Conservation (phyloP, 805 yeast genomes). For the Candida ascalaphidarum region DNA sequence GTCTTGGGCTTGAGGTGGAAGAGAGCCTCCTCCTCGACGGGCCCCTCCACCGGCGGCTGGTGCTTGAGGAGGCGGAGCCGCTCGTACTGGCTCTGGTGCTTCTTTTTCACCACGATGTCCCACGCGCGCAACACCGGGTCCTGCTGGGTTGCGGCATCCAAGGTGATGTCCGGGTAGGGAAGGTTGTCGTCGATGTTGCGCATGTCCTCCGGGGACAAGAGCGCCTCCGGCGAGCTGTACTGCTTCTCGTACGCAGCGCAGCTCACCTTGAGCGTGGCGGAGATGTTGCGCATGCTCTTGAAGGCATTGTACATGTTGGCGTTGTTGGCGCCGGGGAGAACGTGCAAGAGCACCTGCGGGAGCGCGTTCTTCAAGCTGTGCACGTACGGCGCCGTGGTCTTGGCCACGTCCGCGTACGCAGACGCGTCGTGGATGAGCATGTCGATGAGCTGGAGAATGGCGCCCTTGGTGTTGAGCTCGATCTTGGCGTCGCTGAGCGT, state of each 20-base stretch:
- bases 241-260: conserved; percentile 13
- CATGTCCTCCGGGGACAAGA: conserved; percentile 28
- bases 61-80: conserved; percentile 31
- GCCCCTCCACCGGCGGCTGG: conserved; percentile 13
- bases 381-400: conserved; percentile 29
- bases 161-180: conserved; percentile 24
- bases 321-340: conserved; percentile 27
- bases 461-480: conserved; percentile 55
- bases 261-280: conserved; percentile 25
- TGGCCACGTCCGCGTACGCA: conserved; percentile 23
- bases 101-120: conserved; percentile 37
- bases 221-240: conserved; percentile 18
- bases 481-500: conserved; percentile 38
- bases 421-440: conserved; percentile 39
- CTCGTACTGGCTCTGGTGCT: conserved; percentile 45
- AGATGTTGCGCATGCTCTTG: conserved; percentile 26
- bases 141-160: conserved; percentile 12
- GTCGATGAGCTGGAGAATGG: conserved; percentile 63
- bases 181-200: conserved; percentile 19
- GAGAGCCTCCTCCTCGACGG: conserved; percentile 18
- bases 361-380: conserved; percentile 21
- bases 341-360: conserved; percentile 24
- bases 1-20: conserved; percentile 14
- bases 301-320: conserved; percentile 29
- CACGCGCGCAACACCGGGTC: conserved; percentile 34